Conservation (phyloP, 805 yeast genomes). For the Myxozyma neotropica region DNA sequence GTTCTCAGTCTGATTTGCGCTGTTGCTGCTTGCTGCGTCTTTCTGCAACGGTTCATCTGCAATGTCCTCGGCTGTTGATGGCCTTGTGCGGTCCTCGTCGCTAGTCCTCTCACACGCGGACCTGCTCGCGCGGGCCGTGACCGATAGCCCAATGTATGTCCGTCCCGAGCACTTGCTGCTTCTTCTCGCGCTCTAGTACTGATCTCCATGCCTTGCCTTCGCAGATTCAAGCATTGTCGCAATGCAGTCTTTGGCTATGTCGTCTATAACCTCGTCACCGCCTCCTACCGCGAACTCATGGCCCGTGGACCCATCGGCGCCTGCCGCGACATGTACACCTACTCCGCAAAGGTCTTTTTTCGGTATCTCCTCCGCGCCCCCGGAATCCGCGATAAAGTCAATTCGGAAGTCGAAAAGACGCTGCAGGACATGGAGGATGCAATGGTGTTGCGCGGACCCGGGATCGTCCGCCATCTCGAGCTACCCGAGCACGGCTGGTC, state of each 20-base stretch:
- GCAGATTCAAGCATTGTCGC: slow-evolving; percentile 4
- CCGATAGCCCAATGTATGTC: neutral
- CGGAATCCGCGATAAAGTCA: slow-evolving; percentile 57
- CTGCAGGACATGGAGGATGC: slow-evolving; percentile 55
- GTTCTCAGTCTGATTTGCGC: too few species aligned
- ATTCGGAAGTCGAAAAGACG: slow-evolving; percentile 57
- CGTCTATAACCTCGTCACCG: slow-evolving; percentile 10
- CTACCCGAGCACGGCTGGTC: slow-evolving; percentile 67
- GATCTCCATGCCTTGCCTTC: too few species aligned
- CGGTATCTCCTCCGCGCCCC: slow-evolving; percentile 50
- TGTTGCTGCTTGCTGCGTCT: too few species aligned
- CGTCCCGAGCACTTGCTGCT: neutral
- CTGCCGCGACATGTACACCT: slow-evolving; percentile 6
- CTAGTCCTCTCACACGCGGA: neutral
- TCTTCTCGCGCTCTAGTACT: neutral
- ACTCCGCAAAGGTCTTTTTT: slow-evolving; percentile 29
- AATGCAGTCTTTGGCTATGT: slow-evolving; percentile 13
- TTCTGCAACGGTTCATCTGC: too few species aligned
- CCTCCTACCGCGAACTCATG: slow-evolving; percentile 22
- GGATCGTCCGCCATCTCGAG: slow-evolving; percentile 36
- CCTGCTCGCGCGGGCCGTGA: neutral
- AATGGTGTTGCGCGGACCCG: slow-evolving; percentile 58
- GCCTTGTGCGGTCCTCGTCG: too few species aligned
- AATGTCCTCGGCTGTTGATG: too few species aligned
- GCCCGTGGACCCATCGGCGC: slow-evolving; percentile 38